phyloP scores from a whole-genome alignment of 176 grass and related monocot genomes.

The Tillandsia leiboldiana region DNA sequence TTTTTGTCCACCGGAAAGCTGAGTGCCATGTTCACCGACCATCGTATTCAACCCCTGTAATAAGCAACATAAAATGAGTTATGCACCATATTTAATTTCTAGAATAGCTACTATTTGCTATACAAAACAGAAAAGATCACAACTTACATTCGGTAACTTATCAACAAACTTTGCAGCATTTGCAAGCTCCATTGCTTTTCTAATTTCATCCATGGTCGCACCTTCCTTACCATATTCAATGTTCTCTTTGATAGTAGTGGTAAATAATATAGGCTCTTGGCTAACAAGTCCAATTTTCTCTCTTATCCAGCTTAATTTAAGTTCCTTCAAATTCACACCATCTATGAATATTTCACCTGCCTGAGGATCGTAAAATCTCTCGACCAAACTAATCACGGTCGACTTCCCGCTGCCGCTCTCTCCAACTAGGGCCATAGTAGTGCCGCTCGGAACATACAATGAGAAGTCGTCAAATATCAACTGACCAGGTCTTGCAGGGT shows the following conservation, averaged over 20 bases:
- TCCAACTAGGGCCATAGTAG: slow-evolving; percentile 66
- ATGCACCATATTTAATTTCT: not conserved
- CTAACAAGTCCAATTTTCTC: slow-evolving; percentile 56
- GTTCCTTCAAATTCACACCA: slow-evolving; percentile 48
- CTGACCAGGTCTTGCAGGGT: slow-evolving; percentile 58
- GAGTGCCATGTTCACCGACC: slow-evolving; percentile 68
- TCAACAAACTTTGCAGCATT: slow-evolving; percentile 69
- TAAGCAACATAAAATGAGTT: not conserved
- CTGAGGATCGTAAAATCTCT: slow-evolving; percentile 75
- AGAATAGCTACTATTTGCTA: not conserved
- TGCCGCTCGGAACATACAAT: slow-evolving; percentile 44
- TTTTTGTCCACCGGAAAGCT: slow-evolving; percentile 72
- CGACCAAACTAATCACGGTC: slow-evolving; percentile 59
- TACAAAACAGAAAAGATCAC: not conserved
- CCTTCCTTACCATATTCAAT: slow-evolving; percentile 57
- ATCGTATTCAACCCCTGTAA: slow-evolving; percentile 65
- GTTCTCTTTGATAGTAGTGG: slow-evolving; percentile 63
- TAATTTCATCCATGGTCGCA: slow-evolving; percentile 52
- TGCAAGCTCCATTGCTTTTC: slow-evolving; percentile 43
- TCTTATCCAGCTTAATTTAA: slow-evolving; percentile 56
- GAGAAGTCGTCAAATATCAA: slow-evolving; percentile 62
- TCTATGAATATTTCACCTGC: slow-evolving; percentile 66
- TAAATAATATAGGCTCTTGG: slow-evolving; percentile 74
- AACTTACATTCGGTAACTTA: slow-evolving; percentile 49
- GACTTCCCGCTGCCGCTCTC: slow-evolving; percentile 77